phyloP scores from a whole-genome alignment of 139 green algal species.

The Volvox africanus region DNA sequence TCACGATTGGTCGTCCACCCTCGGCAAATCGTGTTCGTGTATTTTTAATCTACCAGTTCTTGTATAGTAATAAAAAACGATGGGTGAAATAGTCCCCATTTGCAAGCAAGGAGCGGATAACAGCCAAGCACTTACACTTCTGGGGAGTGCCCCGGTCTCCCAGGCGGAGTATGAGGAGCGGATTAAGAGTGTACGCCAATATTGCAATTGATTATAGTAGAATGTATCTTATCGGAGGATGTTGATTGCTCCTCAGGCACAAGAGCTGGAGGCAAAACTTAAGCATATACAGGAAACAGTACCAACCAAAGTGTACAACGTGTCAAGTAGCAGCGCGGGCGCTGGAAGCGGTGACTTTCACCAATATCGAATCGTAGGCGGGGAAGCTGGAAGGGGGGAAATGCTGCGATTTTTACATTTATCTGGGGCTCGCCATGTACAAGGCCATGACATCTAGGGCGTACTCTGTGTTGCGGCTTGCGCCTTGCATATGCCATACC shows the following conservation, averaged over 20 bases:
- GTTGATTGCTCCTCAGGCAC: constrained; percentile 65
- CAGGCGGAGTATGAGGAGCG: constrained; percentile 34
- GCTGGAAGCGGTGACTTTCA: constrained; percentile 93
- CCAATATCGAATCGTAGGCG: constrained; percentile 80
- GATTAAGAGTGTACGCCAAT: constrained; percentile 8
- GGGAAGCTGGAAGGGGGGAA: neutral
- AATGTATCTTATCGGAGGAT: neutral
- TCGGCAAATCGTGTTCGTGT: too few relatives aligned
- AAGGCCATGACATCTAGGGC: too few relatives aligned
- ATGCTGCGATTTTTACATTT: too few relatives aligned
- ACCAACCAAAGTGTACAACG: constrained; percentile 81
- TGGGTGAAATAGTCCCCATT: constrained; percentile 32
- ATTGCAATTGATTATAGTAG: neutral
- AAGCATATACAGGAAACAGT: constrained; percentile 86
- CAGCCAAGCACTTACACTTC: neutral
- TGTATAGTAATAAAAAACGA: neutral
- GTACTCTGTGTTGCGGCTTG: too few relatives aligned
- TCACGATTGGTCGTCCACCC: too few relatives aligned
- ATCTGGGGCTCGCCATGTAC: too few relatives aligned
- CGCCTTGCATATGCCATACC: too few relatives aligned
- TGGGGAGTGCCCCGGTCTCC: neutral
- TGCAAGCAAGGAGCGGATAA: neutral
- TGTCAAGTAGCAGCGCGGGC: constrained; percentile 84
- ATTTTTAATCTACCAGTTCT: too few relatives aligned
- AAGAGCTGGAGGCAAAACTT: constrained; percentile 89